These are phyloP conservation scores for Yarrowia deformans DNA, from an alignment of 805 yeast genomes.

Conservation along the genomic window DNA sequence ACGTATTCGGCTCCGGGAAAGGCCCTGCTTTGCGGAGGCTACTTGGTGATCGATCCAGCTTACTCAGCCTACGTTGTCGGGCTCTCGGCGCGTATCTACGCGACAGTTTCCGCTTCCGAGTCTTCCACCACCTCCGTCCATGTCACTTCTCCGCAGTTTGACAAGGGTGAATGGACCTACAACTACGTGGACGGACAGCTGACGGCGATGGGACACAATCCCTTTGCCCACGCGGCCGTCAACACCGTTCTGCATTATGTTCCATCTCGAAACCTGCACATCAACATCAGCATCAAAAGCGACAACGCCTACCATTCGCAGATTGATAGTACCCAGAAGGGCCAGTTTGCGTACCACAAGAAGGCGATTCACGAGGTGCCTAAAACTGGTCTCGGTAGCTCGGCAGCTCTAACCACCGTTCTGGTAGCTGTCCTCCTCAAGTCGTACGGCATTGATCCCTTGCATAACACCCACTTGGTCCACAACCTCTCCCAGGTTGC, in stretches of 20 bases:
- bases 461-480: slow-evolving; percentile 50
- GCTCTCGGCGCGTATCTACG: slow-evolving; percentile 88
- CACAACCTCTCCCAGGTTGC: slow-evolving; percentile 89
- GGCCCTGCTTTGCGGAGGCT: slow-evolving; percentile 94
- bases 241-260: slow-evolving; percentile 62
- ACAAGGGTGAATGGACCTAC: slow-evolving; percentile 73
- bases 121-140: slow-evolving; percentile 49
- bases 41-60: slow-evolving; percentile 80
- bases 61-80: slow-evolving; percentile 85
- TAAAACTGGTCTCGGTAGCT: slow-evolving; percentile 95
- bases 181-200: slow-evolving; percentile 43
- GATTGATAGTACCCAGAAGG: slow-evolving; percentile 53
- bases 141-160: slow-evolving; percentile 79
- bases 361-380: slow-evolving; percentile 71
- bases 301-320: slow-evolving; percentile 92
- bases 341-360: slow-evolving; percentile 36
- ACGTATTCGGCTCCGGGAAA: slow-evolving; percentile 95
- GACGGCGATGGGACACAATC: slow-evolving; percentile 57
- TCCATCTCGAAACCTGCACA: slow-evolving; percentile 49
- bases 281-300: slow-evolving; percentile 71
- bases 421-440: slow-evolving; percentile 69
- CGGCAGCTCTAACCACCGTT: slow-evolving; percentile 90
- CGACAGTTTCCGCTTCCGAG: slow-evolving; percentile 54
- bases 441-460: slow-evolving; percentile 7
- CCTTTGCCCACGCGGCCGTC: slow-evolving; percentile 75